Evolutionary conservation across 306 rosid species (phyloP), one percentile per base, ranked within the genome.

Genomic region (Lathyrus sativus): DNA sequence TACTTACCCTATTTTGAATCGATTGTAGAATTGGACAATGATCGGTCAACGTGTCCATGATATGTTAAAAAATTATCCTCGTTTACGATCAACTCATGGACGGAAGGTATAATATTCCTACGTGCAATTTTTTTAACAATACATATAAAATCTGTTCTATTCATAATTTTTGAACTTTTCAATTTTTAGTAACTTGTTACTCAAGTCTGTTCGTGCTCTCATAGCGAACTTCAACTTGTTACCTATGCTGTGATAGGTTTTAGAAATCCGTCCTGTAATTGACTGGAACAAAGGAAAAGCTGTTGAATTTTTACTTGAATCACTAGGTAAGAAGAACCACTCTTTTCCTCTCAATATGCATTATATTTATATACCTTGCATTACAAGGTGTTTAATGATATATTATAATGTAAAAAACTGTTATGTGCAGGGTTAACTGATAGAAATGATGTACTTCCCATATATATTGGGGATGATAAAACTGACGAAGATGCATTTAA

Each of bases 201-300:
- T 46, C 45, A 41, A 53, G 46, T 12, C 35, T 29, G 33, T 37
- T 9, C 44, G 13, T 4, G 14, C 67, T 12, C n/a, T 28, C 50
- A 28, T 39, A n/a, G 31, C 31, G 33, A 42, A 18, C 3, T 71
- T 62, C 24, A 13, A 31, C 26, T 62, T 29, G 59, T 7, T 45
- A 2, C 53, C 31, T 67, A 49, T 11, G 7, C 53, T 28, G 29
- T 63, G 14, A 33, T 58, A 92, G 98, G 98, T 92, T 85, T 92
- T 92, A 92, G 98, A 92, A 68, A 70, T 92, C 33, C 98, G 98
- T 79, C 98, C 98, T 24, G 88, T 74, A 69, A 86, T 92, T 65
- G 91, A 90, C 58, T 92, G 98, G 98, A 82, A 92, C 83, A 92
- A 92, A 81, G 98, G 98, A 82, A 92, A 90, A 79, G 96, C 98